A percentile compares a stretch with the other conserved stretches of the same genome.
These are phyloP conservation scores for Achaetomiella virescens DNA, from an alignment of 495 filamentous ascomycete species.

Conservation along the genomic window DNA sequence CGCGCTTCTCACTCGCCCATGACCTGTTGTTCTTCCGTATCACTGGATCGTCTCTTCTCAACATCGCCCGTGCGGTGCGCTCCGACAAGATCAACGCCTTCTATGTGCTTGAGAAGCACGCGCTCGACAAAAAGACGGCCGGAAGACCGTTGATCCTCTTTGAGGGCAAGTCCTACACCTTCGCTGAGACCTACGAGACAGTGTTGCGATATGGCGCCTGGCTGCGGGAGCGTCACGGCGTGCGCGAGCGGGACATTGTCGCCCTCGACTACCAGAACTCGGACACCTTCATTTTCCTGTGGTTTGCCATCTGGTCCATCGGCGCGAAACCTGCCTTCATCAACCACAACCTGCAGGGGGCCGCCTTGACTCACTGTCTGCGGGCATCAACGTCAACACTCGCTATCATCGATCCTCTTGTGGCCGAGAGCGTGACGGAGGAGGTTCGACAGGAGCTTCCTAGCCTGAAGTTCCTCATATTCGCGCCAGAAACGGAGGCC, in stretches of 20 bases:
- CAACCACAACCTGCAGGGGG: constrained; percentile 49
- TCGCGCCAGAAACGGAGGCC: constrained; percentile 52
- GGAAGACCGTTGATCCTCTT: constrained; percentile 62
- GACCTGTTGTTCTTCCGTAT: constrained; percentile 55
- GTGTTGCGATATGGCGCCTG: constrained; percentile 74
- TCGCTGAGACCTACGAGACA: constrained; percentile 64
- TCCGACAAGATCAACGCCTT: constrained; percentile 64
- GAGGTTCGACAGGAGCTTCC: constrained; percentile 34
- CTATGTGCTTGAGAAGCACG: constrained; percentile 68
- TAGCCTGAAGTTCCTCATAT: constrained; percentile 51
- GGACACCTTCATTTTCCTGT: constrained; percentile 63
- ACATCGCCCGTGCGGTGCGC: constrained; percentile 39
- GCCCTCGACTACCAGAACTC: constrained; percentile 84
- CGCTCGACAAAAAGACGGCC: constrained; percentile 49
- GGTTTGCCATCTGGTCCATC: constrained; percentile 41
- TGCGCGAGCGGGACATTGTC: constrained; percentile 71
- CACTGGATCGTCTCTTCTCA: constrained; percentile 35
- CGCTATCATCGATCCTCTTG: constrained; percentile 75
- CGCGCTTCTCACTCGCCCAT: constrained; percentile 59
- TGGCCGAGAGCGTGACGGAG: constrained; percentile 41
- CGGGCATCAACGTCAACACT: constrained; percentile 78
- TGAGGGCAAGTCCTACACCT: constrained; percentile 69
- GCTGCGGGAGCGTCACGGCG: constrained; percentile 59
- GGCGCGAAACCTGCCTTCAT: constrained; percentile 46
- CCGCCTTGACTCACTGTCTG: constrained; percentile 40